phyloP scores from a whole-genome alignment of 306 rosid species.

The Quercus gilva region DNA sequence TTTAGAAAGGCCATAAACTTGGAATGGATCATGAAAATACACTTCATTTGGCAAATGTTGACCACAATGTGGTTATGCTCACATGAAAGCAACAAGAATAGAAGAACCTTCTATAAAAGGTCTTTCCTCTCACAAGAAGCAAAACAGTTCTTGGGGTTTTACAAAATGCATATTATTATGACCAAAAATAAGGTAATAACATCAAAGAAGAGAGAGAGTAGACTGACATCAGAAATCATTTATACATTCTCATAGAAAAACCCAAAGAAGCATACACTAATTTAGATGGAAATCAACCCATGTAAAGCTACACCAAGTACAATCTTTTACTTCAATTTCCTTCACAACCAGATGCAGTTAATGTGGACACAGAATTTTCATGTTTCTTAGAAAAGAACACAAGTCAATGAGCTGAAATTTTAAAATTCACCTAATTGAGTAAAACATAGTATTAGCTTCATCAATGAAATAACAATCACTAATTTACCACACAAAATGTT shows the following conservation, averaged over 20 bases:
- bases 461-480: too few relatives aligned
- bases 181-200: background rate
- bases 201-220: background rate
- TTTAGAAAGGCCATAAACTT: slow-evolving; percentile 5
- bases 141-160: background rate
- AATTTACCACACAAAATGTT: too few relatives aligned
- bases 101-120: background rate
- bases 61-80: background rate
- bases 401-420: too few relatives aligned
- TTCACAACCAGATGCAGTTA: too few relatives aligned
- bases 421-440: too few relatives aligned
- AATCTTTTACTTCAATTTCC: too few relatives aligned
- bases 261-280: background rate
- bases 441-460: too few relatives aligned
- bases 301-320: too few relatives aligned
- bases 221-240: background rate
- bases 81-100: background rate
- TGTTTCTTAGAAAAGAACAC: too few relatives aligned
- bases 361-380: too few relatives aligned
- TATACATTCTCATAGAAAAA: background rate
- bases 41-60: background rate
- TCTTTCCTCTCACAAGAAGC: background rate
- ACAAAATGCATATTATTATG: background rate
- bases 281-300: background rate
- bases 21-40: background rate